These are phyloP conservation scores for Wallacemonas sp. DNA, from an alignment of 208 protist genomes.

Conservation along the genomic window DNA sequence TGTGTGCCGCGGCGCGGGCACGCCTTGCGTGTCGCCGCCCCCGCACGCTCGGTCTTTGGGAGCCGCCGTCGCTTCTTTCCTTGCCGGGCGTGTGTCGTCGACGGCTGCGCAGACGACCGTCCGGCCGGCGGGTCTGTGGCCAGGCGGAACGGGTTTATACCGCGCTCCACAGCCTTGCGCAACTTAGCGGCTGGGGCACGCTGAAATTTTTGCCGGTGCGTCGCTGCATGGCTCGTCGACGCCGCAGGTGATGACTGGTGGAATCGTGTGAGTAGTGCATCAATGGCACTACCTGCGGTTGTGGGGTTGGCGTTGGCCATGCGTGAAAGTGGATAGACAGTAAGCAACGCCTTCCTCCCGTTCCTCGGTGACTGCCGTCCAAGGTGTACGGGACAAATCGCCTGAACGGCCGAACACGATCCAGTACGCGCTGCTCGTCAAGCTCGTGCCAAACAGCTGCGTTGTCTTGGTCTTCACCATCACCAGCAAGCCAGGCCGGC, in stretches of 20 bases:
- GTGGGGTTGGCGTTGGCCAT: neutral
- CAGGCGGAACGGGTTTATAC: conserved; percentile 4
- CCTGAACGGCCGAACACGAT: too few relatives aligned
- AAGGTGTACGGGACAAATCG: too few relatives aligned
- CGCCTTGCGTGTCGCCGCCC: neutral
- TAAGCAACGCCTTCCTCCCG: too few relatives aligned
- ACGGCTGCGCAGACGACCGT: too few relatives aligned
- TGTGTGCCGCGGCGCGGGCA: too few relatives aligned
- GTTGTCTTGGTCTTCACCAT: too few relatives aligned
- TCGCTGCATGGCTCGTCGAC: neutral
- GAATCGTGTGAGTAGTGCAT: neutral
- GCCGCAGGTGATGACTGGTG: neutral
- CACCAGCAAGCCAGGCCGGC: too few relatives aligned
- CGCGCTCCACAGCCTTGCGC: neutral
- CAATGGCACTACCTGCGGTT: neutral
- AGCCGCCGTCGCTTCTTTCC: neutral
- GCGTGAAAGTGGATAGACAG: too few relatives aligned
- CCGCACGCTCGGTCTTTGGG: neutral
- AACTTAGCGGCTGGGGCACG: neutral
- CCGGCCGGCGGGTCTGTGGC: neutral
- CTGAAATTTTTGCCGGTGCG: neutral
- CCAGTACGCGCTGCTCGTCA: too few relatives aligned
- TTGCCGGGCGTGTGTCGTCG: neutral
- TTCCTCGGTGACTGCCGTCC: too few relatives aligned
- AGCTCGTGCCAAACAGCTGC: too few relatives aligned